Base-by-base conservation (phyloP, 23 red algal species). In the Gracilaria gracilis region DNA sequence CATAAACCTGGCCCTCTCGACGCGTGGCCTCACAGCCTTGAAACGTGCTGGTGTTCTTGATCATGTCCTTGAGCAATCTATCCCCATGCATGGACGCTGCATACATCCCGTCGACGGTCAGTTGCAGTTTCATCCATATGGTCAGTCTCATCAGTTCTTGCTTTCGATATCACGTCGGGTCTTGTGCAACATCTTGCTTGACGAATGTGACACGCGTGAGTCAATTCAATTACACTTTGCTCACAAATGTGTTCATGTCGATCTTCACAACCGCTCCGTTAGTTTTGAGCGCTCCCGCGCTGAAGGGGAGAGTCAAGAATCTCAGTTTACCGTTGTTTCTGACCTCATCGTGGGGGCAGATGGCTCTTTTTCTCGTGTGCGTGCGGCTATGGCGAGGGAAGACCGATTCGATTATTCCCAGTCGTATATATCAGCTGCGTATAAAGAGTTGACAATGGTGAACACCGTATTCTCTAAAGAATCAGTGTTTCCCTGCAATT, bases 1-100 rank as follows among this genome's bases (percentile, higher is more conserved):
- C 34, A 99, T 99, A 81, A 99, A 99, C 87, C 88, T 99, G 54
- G 97, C 97, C 19, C 82, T 99, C 21, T 99, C 97, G 6, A 96
- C 94, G 7, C 88, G 97, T 35, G 97, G 97, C 11, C 93, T 99
- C 54, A 91, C 90, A 32, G 97, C 97, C 16, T 65, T 99, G 6
- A 77, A 57, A 4, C 75, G 50, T 24, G 91, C 93, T 17, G 94
- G 90, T 0, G 75, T 96, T 54, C 69, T 57, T 25, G 77, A 90
- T 12, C 13, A 32, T 24, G 86, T 95, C n/a, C 57, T 51, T 2
- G 16, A 55, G 3, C 53, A 74, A 40, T 91, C 85, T 20, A 79
- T 96, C 28, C 93, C 74, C 20, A 99, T 99, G 97, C 87, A 92
- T 78, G 97, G 97, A 27, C 88, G 97, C 5, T 88, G 79, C 69